Evolutionary conservation across 164 flowering plant genomes (phyloP).

Genomic region (Berberis thunbergii): DNA sequence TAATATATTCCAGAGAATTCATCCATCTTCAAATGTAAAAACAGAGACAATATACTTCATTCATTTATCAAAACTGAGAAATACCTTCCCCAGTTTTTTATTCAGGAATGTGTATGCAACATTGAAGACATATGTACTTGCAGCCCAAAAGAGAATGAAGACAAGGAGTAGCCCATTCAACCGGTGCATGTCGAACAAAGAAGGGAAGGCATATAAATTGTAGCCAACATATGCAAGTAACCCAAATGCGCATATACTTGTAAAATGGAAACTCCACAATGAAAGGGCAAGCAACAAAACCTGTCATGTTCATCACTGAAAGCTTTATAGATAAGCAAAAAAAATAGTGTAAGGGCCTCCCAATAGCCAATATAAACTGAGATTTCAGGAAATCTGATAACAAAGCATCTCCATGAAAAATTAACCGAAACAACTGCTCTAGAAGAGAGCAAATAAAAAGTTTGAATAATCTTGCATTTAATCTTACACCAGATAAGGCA

Average conservation of each 20-base stretch:
- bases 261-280: slow-evolving; percentile 93
- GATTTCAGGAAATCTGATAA: background rate
- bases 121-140: slow-evolving; percentile 87
- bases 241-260: slow-evolving; percentile 90
- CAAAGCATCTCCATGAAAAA: too few relatives aligned
- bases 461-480: too few relatives aligned
- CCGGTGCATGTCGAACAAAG: slow-evolving; percentile 80
- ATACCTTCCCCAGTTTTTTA: slow-evolving; percentile 69
- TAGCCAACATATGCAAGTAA: slow-evolving; percentile 94
- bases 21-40: slow-evolving; percentile 1
- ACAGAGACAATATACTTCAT: slow-evolving; percentile 1
- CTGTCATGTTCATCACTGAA: slow-evolving; percentile 53
- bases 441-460: too few relatives aligned
- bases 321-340: slow-evolving; percentile 25
- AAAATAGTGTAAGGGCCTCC: background rate
- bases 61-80: too few relatives aligned
- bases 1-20: slow-evolving; percentile 4
- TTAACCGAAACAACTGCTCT: too few relatives aligned
- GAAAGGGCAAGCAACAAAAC: slow-evolving; percentile 87
- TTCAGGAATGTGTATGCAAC: slow-evolving; percentile 70
- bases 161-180: slow-evolving; percentile 90
- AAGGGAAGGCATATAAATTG: slow-evolving; percentile 79
- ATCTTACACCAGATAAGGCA: too few relatives aligned
- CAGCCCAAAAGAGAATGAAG: slow-evolving; percentile 95
- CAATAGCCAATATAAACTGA: slow-evolving; percentile 3